Evolutionary conservation across 257 asterid species (phyloP), one percentile per base, ranked within the genome.

Genomic region (Voacanga thouarsii): DNA sequence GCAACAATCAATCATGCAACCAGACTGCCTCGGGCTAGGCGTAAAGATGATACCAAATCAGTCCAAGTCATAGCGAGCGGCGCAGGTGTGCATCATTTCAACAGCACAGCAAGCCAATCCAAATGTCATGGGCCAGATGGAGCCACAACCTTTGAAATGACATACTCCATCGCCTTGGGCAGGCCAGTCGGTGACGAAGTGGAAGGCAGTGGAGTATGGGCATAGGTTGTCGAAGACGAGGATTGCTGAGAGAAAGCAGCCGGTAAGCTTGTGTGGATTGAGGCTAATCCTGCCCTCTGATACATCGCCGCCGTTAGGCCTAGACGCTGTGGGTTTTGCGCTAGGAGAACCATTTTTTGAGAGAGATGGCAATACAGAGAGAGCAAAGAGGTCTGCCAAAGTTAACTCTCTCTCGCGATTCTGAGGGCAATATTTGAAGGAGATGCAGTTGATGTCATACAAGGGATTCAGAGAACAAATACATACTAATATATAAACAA

Each of bases 31-130:
- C 3, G 98, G 99, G 85, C 99, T 95, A 7, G 98, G 98, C 91
- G 98, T 87, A 80, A 95, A 95, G n/a, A 95, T 95, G 18, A 95
- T 88, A 45, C 99, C 99, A 75, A 92, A 95, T 6, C 99, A 90
- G 83, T 95, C 99, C 88, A 93, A 87, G 82, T 95, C 99, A 81
- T 93, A 95, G 18, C 99, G 92, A 60, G 99, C 96, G 44, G 98
- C 98, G 7, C 99, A 98, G 60, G 99, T 89, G 78, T 95, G 99
- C 97, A 95, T 95, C 97, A 95, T 95, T 86, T 95, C 99, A 39
- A 95, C 98, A 26, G 99, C 99, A 83, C 99, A 95, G 80, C 99
- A 95, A 68, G 99, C 98, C 49, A 95, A 82, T 1, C 99, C 99
- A 53, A 95, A 95, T 0, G 99, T 92, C 99, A 95, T 91, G 78